phyloP scores from a whole-genome alignment of 2,329 filamentous ascomycete genomes.

The Orbilia blumenaviensis region DNA sequence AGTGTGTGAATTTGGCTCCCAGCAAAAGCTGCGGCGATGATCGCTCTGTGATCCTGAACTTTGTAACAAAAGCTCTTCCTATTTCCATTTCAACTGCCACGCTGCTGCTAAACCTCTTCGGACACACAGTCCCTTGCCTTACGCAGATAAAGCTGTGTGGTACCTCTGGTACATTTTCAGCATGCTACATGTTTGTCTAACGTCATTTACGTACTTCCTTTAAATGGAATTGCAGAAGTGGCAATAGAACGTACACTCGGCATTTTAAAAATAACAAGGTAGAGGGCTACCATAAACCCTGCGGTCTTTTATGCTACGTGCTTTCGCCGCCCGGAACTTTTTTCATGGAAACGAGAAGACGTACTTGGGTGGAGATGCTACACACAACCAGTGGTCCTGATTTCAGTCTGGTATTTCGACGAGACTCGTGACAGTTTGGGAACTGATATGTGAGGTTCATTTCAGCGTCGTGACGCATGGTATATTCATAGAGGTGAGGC shows the following conservation, averaged over 20 bases:
- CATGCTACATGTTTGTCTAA: conserved; percentile 17
- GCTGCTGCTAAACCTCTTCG: conserved; percentile 35
- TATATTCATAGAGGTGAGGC: conserved; percentile 26
- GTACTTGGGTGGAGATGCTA: conserved; percentile 48
- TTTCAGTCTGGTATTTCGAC: conserved; percentile 35
- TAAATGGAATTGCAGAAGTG: conserved; percentile 8
- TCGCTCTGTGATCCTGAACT: conserved; percentile 38
- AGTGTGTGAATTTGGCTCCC: conserved; percentile 26
- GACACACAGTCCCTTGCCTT: conserved; percentile 35
- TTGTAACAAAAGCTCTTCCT: conserved; percentile 16
- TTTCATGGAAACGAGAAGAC: conserved; percentile 49
- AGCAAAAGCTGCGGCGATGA: conserved; percentile 16
- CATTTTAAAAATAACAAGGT: conserved; percentile 13
- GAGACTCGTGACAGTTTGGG: background rate
- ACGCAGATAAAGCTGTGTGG: conserved; percentile 38
- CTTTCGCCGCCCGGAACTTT: conserved; percentile 46
- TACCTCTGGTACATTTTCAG: conserved; percentile 35
- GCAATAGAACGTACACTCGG: conserved; percentile 27
- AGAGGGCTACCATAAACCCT: background rate
- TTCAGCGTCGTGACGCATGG: conserved; percentile 30
- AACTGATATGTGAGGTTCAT: conserved; percentile 29
- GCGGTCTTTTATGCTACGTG: conserved; percentile 53
- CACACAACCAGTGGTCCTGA: conserved; percentile 29
- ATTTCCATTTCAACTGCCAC: conserved; percentile 24
- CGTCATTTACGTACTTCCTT: background rate